These are phyloP conservation scores for Pythium brassicae DNA, from an alignment of 352 stramenopile species.

Conservation along the genomic window DNA sequence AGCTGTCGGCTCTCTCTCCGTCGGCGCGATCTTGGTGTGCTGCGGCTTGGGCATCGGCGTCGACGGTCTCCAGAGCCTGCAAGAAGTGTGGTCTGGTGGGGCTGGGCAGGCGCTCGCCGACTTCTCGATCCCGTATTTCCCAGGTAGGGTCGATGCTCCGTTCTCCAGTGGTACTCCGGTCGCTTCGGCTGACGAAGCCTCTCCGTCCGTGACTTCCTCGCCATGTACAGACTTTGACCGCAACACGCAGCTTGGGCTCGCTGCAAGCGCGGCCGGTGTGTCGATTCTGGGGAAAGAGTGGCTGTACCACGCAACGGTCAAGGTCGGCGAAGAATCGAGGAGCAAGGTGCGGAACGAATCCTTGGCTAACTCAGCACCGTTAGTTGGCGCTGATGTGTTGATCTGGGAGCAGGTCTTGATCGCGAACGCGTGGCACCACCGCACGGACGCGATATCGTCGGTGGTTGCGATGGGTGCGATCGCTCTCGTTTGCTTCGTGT, in stretches of 20 bases:
- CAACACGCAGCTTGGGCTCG: slow-evolving; percentile 60
- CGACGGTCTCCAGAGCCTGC: slow-evolving; percentile 67
- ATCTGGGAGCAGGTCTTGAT: slow-evolving; percentile 83
- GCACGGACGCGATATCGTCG: slow-evolving; percentile 89
- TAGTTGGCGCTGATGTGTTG: no score
- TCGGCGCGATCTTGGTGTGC: slow-evolving; percentile 79
- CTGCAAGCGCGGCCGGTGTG: slow-evolving; percentile 76
- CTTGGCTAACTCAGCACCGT: background rate
- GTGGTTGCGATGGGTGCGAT: slow-evolving; percentile 67
- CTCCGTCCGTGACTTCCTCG: background rate
- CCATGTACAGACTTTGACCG: slow-evolving; percentile 35
- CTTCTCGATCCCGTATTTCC: slow-evolving; percentile 42
- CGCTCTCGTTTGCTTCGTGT: background rate
- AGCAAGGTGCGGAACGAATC: slow-evolving; percentile 60
- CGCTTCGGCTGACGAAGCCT: no score
- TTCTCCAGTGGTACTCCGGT: no score
- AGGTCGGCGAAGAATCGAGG: slow-evolving; percentile 89
- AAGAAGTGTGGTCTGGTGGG: slow-evolving; percentile 54
- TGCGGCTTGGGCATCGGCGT: slow-evolving; percentile 67
- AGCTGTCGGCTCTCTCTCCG: slow-evolving; percentile 80
- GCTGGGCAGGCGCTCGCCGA: slow-evolving; percentile 22
- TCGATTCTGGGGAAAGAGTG: slow-evolving; percentile 94
- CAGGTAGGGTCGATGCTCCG: slow-evolving; percentile 17
- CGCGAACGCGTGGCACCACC: slow-evolving; percentile 97
- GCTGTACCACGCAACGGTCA: slow-evolving; percentile 91